A percentile compares a stretch with the other conserved stretches of the same genome.
Evolutionary conservation across 1,139 yeast species (phyloP).

Genomic region (Fermentozyma sake): DNA sequence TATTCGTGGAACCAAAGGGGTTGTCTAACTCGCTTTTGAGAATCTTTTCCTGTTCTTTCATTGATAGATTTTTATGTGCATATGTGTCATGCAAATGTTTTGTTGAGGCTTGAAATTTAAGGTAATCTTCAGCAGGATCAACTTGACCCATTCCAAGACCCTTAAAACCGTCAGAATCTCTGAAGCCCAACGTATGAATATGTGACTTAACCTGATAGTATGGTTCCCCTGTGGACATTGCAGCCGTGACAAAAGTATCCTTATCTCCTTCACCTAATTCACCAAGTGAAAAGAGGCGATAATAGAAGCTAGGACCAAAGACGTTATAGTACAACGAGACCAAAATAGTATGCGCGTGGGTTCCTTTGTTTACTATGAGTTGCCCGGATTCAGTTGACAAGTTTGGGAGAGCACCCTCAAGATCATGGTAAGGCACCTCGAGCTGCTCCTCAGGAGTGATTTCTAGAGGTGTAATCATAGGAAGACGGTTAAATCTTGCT

Average conservation of each 20-base stretch:
- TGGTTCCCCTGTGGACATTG: slow-evolving; percentile 38
- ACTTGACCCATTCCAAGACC: slow-evolving; percentile 41
- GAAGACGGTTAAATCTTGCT: no score
- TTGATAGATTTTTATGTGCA: slow-evolving; percentile 7
- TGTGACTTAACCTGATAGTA: slow-evolving; percentile 48
- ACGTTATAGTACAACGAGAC: slow-evolving; percentile 53
- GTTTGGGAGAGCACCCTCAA: slow-evolving; percentile 54
- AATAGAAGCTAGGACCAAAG: no score
- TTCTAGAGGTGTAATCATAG: no score
- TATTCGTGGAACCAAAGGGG: slow-evolving; percentile 13
- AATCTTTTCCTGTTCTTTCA: slow-evolving; percentile 17
- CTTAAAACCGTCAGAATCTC: slow-evolving; percentile 20
- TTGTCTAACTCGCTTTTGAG: slow-evolving; percentile 15
- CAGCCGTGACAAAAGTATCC: slow-evolving; percentile 60
- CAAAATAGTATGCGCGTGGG: slow-evolving; percentile 48
- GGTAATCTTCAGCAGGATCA: slow-evolving; percentile 25
- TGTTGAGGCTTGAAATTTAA: slow-evolving; percentile 12
- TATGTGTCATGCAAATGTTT: slow-evolving; percentile 9
- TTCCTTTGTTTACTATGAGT: slow-evolving; percentile 46
- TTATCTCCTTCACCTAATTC: slow-evolving; percentile 72
- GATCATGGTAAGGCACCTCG: slow-evolving; percentile 40
- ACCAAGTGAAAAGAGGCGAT: no score
- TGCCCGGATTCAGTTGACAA: slow-evolving; percentile 63
- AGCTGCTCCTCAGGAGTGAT: no score
- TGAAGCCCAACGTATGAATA: slow-evolving; percentile 30